These are phyloP conservation scores for Mycena sp. DNA, from an alignment of 1,284 basidiomycete species.

Conservation along the genomic window DNA sequence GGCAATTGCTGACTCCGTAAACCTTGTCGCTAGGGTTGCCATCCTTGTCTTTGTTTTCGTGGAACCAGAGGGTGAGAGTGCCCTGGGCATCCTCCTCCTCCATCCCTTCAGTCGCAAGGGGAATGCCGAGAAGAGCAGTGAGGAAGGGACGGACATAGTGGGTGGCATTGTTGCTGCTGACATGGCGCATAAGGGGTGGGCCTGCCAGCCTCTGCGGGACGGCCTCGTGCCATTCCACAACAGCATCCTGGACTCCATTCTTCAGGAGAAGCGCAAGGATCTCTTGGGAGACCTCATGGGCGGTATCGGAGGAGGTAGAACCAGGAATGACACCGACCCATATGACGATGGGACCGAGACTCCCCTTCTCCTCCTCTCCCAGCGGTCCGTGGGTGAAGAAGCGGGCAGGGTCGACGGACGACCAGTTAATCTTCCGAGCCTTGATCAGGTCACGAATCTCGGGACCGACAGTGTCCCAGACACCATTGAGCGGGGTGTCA, in stretches of 20 bases:
- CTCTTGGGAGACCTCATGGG: slow-evolving; percentile 47
- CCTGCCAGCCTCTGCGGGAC: slow-evolving; percentile 37
- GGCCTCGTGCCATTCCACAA: slow-evolving; percentile 52
- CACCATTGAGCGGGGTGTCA: slow-evolving; percentile 47
- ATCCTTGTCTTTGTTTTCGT: slow-evolving; percentile 45
- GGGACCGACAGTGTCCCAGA: slow-evolving; percentile 52
- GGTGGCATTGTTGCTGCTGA: too few relatives aligned
- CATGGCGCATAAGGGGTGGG: too few relatives aligned
- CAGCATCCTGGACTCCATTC: slow-evolving; percentile 44
- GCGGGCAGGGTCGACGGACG: slow-evolving; percentile 48
- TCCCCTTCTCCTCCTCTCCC: slow-evolving; percentile 43
- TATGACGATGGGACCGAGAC: slow-evolving; percentile 51
- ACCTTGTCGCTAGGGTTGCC: slow-evolving; percentile 47
- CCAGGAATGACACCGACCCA: slow-evolving; percentile 51
- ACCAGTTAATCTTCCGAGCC: slow-evolving; percentile 37
- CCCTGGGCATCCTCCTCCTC: slow-evolving; percentile 44
- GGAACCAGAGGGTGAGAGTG: slow-evolving; percentile 48
- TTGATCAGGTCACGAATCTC: slow-evolving; percentile 47
- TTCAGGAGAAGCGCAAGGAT: slow-evolving; percentile 48
- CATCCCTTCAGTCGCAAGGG: slow-evolving; percentile 40
- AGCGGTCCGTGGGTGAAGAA: slow-evolving; percentile 46
- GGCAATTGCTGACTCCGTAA: slow-evolving; percentile 48
- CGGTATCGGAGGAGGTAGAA: slow-evolving; percentile 45
- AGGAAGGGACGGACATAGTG: too few relatives aligned
- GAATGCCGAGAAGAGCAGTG: slow-evolving; percentile 41